Percentiles rank a stretch among this genome's conserved stretches.
These are phyloP conservation scores for Hortaea werneckii DNA, from an alignment of 2,329 filamentous ascomycete species.

Conservation along the genomic window DNA sequence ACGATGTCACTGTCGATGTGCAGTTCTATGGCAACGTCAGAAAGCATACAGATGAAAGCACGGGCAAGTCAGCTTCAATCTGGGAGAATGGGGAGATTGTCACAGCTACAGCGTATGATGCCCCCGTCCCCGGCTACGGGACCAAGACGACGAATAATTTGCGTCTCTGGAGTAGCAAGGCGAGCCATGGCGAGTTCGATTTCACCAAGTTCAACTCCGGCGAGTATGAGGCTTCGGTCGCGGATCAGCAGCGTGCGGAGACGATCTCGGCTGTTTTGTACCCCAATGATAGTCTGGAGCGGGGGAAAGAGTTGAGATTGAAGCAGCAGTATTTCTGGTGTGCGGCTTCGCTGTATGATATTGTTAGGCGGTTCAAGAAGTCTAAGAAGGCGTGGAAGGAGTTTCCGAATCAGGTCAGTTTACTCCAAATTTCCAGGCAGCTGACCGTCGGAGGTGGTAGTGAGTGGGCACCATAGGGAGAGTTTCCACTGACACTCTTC, in stretches of 20 bases:
- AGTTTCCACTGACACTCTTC: no score
- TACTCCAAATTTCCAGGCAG: no score
- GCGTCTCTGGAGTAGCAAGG: conserved; percentile 94
- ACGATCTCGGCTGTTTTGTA: conserved; percentile 97
- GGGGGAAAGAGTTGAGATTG: conserved; percentile 90
- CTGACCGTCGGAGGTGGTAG: no score
- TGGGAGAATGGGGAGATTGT: conserved; percentile 96
- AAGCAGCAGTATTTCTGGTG: conserved; percentile 99
- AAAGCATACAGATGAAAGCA: conserved; percentile 56
- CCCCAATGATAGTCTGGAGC: conserved; percentile 92
- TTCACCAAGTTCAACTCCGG: conserved; percentile 99
- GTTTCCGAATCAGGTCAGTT: conserved; percentile 73
- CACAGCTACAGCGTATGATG: conserved; percentile 85
- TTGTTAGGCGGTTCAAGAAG: conserved; percentile 97
- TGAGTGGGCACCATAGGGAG: no score
- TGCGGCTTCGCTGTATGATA: conserved; percentile 89
- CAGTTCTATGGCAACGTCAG: conserved; percentile 87
- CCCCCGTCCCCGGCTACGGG: conserved; percentile 73
- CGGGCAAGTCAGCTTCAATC: conserved; percentile 59
- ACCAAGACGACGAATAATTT: conserved; percentile 93
- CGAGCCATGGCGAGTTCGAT: conserved; percentile 92
- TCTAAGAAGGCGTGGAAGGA: conserved; percentile 80
- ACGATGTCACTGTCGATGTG: conserved; percentile 91
- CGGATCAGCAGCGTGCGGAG: conserved; percentile 97
- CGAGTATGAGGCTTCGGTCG: conserved; percentile 94